Conservation (phyloP, 305 asterid genomes). For the Fraxinus baroniana region DNA sequence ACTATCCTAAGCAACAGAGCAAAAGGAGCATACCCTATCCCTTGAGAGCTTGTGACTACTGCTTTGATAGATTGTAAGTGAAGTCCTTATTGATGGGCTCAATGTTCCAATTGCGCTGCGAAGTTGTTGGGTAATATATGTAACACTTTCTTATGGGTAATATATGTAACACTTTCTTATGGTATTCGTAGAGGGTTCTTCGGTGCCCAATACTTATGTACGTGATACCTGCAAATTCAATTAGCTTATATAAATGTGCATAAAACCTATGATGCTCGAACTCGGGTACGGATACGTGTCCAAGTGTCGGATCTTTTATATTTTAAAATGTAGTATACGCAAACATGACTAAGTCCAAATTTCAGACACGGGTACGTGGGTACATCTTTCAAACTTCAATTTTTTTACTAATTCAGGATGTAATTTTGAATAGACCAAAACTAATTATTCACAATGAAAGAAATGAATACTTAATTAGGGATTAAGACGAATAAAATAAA, state of each 20-base stretch:
- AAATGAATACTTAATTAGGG: too few relatives aligned
- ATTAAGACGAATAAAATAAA: too few relatives aligned
- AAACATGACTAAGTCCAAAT: too few relatives aligned
- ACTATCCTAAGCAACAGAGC: neutral
- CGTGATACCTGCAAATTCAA: constrained; percentile 64
- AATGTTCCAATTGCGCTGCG: constrained; percentile 49
- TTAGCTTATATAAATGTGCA: constrained; percentile 57
- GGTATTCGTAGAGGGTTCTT: constrained; percentile 53
- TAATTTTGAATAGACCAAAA: too few relatives aligned
- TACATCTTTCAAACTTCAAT: too few relatives aligned
- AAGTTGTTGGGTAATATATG: constrained; percentile 23
- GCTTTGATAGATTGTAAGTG: constrained; percentile 28
- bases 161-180: constrained; percentile 44
- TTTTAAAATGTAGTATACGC: too few relatives aligned
- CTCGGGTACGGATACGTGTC: too few relatives aligned
- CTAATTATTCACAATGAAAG: too few relatives aligned
- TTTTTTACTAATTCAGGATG: too few relatives aligned
- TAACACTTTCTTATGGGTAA: too few relatives aligned
- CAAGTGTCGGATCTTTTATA: too few relatives aligned
- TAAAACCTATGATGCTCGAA: constrained; percentile 11
- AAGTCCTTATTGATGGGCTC: constrained; percentile 43
- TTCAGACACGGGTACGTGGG: too few relatives aligned
- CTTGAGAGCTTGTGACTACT: constrained; percentile 20
- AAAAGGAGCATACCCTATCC: constrained; percentile 9
- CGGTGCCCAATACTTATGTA: constrained; percentile 71